phyloP scores from a whole-genome alignment of 495 filamentous ascomycete genomes.

The Aspergillus cavernicola region DNA sequence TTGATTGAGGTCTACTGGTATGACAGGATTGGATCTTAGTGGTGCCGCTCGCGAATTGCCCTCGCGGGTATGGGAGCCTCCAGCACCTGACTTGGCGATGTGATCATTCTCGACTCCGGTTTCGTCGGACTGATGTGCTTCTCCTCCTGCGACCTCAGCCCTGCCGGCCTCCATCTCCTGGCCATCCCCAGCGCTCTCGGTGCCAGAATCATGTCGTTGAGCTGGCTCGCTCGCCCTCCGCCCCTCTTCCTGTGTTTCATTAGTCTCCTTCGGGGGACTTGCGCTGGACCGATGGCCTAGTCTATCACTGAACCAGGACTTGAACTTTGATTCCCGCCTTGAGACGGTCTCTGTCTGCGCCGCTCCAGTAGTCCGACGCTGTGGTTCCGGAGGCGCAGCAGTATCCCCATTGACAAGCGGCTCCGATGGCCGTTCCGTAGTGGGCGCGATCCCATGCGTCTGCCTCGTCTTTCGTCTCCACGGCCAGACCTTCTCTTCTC shows the following conservation, averaged over 20 bases:
- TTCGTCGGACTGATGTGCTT: background rate
- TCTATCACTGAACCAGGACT: constrained; percentile 58
- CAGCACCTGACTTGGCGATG: background rate
- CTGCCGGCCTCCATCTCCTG: background rate
- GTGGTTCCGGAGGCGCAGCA: background rate
- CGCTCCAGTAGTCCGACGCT: background rate
- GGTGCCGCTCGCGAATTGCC: constrained; percentile 23
- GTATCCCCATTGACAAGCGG: constrained; percentile 5
- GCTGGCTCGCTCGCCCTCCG: background rate
- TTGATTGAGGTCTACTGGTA: constrained; percentile 19
- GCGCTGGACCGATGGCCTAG: constrained; percentile 43
- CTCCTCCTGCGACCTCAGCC: background rate
- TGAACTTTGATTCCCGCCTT: constrained; percentile 44
- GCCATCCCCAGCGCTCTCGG: constrained; percentile 1
- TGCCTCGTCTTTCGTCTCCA: constrained; percentile 32
- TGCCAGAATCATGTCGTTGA: background rate
- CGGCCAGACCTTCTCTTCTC: constrained; percentile 26
- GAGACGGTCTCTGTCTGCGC: constrained; percentile 24
- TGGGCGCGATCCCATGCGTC: constrained; percentile 11
- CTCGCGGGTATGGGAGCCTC: constrained; percentile 10
- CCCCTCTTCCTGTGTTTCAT: background rate
- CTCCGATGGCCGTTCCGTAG: background rate
- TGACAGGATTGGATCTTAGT: constrained; percentile 34
- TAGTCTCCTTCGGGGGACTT: background rate
- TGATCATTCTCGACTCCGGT: constrained; percentile 8